Conservation (phyloP, 2,329 filamentous ascomycete species). For the Macrophomina phaseolina region DNA sequence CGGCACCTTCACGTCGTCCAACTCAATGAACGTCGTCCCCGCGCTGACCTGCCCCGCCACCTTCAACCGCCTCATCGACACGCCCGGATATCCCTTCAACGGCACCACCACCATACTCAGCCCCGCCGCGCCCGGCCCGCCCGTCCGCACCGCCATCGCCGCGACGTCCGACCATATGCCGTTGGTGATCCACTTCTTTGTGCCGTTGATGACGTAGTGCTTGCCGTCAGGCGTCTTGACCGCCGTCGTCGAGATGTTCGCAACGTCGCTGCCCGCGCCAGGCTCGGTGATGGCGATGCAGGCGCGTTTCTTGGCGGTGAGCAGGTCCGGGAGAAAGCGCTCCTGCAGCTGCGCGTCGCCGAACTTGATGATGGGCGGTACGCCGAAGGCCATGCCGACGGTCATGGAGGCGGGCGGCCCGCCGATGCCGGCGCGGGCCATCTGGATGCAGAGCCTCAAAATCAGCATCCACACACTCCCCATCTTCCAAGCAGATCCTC, state of each 20-base stretch:
- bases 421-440: slow-evolving; percentile 67
- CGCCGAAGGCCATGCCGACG: slow-evolving; percentile 73
- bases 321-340: slow-evolving; percentile 69
- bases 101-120: slow-evolving; percentile 73
- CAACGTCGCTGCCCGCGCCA: slow-evolving; percentile 74
- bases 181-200: slow-evolving; percentile 82
- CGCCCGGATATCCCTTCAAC: slow-evolving; percentile 69
- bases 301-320: slow-evolving; percentile 68
- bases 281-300: slow-evolving; percentile 85
- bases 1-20: slow-evolving; percentile 76
- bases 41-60: slow-evolving; percentile 68
- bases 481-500: slow-evolving; percentile 7
- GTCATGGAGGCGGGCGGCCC: slow-evolving; percentile 71
- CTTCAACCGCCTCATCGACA: slow-evolving; percentile 70
- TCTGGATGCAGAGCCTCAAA: slow-evolving; percentile 45
- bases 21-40: slow-evolving; percentile 76
- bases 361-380: slow-evolving; percentile 74
- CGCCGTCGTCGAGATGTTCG: slow-evolving; percentile 73
- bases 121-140: slow-evolving; percentile 66
- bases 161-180: slow-evolving; percentile 72
- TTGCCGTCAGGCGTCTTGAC: slow-evolving; percentile 66
- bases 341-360: slow-evolving; percentile 67
- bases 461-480: too few species aligned
- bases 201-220: slow-evolving; percentile 73
- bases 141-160: slow-evolving; percentile 76